A percentile compares a stretch with the other conserved stretches of the same genome.
Conservation (phyloP, 352 stramenopile genomes). For the Phytophthora lateralis region DNA sequence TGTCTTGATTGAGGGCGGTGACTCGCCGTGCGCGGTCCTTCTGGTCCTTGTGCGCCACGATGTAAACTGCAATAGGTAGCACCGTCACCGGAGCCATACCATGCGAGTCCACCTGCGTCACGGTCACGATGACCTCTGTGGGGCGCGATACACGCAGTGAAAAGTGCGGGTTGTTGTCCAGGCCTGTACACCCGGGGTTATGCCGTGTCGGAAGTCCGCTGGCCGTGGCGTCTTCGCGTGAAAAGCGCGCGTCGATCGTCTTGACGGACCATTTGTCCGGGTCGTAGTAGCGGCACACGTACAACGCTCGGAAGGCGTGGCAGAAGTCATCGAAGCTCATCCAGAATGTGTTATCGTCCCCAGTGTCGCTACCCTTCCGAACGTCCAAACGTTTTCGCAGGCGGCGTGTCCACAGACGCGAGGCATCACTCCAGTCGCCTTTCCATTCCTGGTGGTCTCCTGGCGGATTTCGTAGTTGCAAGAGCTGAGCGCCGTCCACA, state of each 20-base stretch:
- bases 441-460: conserved; percentile 93
- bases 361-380: conserved; percentile 69
- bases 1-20: conserved; percentile 62
- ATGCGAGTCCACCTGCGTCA: conserved; percentile 80
- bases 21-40: conserved; percentile 70
- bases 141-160: conserved; percentile 71
- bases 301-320: conserved; percentile 89
- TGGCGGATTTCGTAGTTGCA: conserved; percentile 92
- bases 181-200: conserved; percentile 67
- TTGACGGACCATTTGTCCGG: conserved; percentile 75
- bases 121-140: conserved; percentile 85
- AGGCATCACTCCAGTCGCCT: conserved; percentile 93
- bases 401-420: conserved; percentile 89
- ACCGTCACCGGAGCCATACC: conserved; percentile 71
- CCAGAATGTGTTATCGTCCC: conserved; percentile 93
- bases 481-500: conserved; percentile 84
- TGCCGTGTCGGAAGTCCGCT: conserved; percentile 86
- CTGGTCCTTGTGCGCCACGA: conserved; percentile 55
- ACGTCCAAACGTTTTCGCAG: conserved; percentile 82
- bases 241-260: conserved; percentile 60
- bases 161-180: conserved; percentile 92
- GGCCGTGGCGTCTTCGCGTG: conserved; percentile 57
- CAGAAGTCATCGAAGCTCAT: conserved; percentile 96
- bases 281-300: conserved; percentile 94
- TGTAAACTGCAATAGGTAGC: conserved; percentile 71